Base-by-base conservation (phyloP, 768 basidiomycete species). In the Gelatoporia subvermispora region DNA sequence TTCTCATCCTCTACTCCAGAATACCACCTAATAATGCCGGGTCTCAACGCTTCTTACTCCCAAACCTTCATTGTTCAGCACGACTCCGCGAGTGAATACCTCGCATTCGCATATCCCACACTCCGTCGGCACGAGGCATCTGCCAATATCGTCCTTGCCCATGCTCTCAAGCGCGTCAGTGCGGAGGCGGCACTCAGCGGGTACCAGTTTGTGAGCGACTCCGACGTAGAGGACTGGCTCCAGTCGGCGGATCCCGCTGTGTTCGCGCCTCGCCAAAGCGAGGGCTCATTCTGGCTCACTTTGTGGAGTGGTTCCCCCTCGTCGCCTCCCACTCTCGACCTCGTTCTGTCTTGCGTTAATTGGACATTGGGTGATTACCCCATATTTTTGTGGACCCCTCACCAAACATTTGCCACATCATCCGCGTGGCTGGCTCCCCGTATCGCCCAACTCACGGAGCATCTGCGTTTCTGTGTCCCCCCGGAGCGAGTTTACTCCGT, bases 131-230 rank as follows among this genome's bases (percentile, higher is more conserved):
- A 78, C 40, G 77, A 80, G 55, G 67, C 65, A 21, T 74, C 75
- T 2, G 66, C 77, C 18, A 80, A 81, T 49, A 73, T 79, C 43
- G 71, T 82, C 41, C 61, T 79, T 2, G 77, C 74, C 1, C 74
- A 75, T 43, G 78, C 80, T 1, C 66, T 74, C 43, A 72, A 73
- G 52, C 63, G 67, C 40, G 56, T 73, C 46, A 63, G 60, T 25
- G 61, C 63, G 21, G 73, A 75, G 47, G 64, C 58, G 9, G 69
- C 65, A 15, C 52, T 70, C 37, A 70, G 68, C 21, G 68, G 65
- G 4, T 68, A 59, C 51, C 64, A 65, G 44, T 74, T 72, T 53
- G 60, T 57, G 40, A 55, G 59, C 18, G 61, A 68, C 37, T 48
- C 59, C 28, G 72, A 75, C 46, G 60, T 69, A 18, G 50, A 58